phyloP scores from a whole-genome alignment of 176 grass and related monocot genomes.

The Triticum aestivum region IWGSC_CS_RefSeq_v2.1 NC_057802.1:424960446-424960945 shows the following conservation, averaged over 20 bases:
- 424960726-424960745: neutral
- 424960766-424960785: slow-evolving; percentile 29
- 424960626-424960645: neutral
- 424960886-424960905: neutral
- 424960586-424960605: neutral
- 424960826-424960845: neutral
- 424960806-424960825: neutral
- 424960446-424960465: too few relatives aligned
- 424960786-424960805: neutral
- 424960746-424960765: neutral
- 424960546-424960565: neutral
- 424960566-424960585: neutral
- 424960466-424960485: too few relatives aligned
- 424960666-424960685: neutral
- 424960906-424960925: neutral
- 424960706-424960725: neutral
- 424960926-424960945: neutral
- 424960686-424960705: neutral
- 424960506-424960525: neutral
- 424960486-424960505: too few relatives aligned
- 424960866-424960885: slow-evolving; percentile 34
- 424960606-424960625: neutral
- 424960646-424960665: neutral
- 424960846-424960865: neutral
- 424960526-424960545: neutral